Conservation (phyloP, 1,284 basidiomycete species). For the Blastosporella zonata region DNA sequence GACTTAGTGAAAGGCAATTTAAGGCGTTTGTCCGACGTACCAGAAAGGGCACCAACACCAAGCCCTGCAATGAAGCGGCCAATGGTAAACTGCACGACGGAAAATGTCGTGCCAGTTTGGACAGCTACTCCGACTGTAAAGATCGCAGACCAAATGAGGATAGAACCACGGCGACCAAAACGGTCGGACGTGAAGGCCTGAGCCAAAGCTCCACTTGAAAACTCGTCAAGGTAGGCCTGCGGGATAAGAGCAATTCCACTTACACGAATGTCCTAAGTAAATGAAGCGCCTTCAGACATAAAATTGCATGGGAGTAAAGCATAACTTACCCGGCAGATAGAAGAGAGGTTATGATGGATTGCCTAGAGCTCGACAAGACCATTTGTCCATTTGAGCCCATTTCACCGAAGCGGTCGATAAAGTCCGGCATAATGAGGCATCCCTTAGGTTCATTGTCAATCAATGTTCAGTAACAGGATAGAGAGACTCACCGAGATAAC, state of each 20-base stretch:
- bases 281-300: neutral
- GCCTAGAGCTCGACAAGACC: constrained; percentile 57
- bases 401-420: constrained; percentile 66
- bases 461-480: neutral
- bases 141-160: constrained; percentile 74
- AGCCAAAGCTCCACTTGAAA: constrained; percentile 56
- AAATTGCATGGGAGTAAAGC: neutral
- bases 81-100: constrained; percentile 64
- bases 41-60: constrained; percentile 76
- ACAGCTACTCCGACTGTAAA: constrained; percentile 72
- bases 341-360: constrained; percentile 77
- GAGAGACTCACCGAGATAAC: constrained; percentile 46
- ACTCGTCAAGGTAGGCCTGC: neutral
- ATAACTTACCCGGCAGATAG: constrained; percentile 66
- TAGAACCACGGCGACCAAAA: constrained; percentile 68
- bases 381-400: constrained; percentile 45
- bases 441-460: constrained; percentile 40
- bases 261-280: constrained; percentile 61
- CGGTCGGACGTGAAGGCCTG: constrained; percentile 79
- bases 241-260: constrained; percentile 17
- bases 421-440: constrained; percentile 80
- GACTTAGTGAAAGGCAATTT: neutral
- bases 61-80: constrained; percentile 71
- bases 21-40: constrained; percentile 28
- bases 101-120: constrained; percentile 62